Conservation (phyloP, 371 early-diverging fungal genomes). For the Actinomucor elegans region DNA sequence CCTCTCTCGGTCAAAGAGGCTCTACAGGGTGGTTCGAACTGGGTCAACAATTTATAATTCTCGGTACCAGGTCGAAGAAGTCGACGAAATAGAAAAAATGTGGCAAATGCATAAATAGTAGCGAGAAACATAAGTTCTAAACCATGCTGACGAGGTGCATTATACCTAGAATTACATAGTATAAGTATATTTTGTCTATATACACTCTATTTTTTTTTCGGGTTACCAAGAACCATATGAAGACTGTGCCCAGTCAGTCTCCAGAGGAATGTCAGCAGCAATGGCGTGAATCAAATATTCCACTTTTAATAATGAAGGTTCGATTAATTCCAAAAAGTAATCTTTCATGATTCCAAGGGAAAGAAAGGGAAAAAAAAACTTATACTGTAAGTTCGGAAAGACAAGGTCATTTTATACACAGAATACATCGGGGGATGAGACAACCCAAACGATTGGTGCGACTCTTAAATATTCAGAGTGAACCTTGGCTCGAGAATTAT, state of each 20-base stretch:
- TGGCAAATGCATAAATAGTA: conserved; percentile 36
- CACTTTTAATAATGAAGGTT: conserved; percentile 28
- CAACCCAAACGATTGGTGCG: no score
- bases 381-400: no score
- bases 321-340: conserved; percentile 15
- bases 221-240: conserved; percentile 58
- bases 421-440: no score
- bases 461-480: no score
- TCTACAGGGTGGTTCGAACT: conserved; percentile 33
- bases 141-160: conserved; percentile 61
- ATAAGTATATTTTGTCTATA: neutral
- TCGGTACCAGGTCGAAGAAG: conserved; percentile 45
- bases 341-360: neutral
- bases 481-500: no score
- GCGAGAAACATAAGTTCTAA: conserved; percentile 56
- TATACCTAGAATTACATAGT: conserved; percentile 42
- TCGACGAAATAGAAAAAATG: conserved; percentile 43
- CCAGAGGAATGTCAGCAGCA: conserved; percentile 56
- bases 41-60: conserved; percentile 32
- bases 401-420: no score
- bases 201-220: no score
- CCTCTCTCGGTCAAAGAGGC: conserved; percentile 47
- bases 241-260: conserved; percentile 59
- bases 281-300: conserved; percentile 39
- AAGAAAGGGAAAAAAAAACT: conserved; percentile 1